Evolutionary conservation across 2,329 filamentous ascomycete species (phyloP), one percentile per base, ranked within the genome.

Genomic region (Talaromyces sp.): DNA sequence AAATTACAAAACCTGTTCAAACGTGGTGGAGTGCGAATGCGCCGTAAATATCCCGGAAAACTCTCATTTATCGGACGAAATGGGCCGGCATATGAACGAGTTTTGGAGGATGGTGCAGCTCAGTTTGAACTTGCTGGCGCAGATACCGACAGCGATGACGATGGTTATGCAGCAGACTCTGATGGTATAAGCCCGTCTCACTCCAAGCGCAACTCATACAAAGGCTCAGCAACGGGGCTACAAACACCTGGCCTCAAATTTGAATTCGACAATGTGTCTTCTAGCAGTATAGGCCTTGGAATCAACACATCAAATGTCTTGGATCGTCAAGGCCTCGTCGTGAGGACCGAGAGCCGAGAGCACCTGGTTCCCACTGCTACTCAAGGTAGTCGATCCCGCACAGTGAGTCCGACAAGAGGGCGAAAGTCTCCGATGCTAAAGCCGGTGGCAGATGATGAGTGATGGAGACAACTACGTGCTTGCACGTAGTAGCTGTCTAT

Each of bases 321-420:
- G 69, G 85, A 86, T 63, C 78, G 92, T 45, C 88, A 86, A 56
- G 93, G 93, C 1, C 76, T 97, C 68, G 88, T 91, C 62, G 86
- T 92, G 2, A 83, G 94, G 69, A 96, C 91, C 0, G 94, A 97
- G 74, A 96, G 92, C 74, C 84, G 92, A 62, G 95, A 98, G 74
- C 84, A 91, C 65, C 78, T 97, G 43, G 82, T 85, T 16, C 84
- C 82, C 9, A 74, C 86, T 14, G 84, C 80, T 76, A 79, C 82
- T 60, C 79, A 77, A 63, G 78, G 78, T 8, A 77, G 78, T 58
- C 76, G 76, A 39, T 80, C 78, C 19, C 75, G 82, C 67, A 71
- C 79, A 10, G 78, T 78, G 52, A 82, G 80, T 75, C 82, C 82
- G 9, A 87, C 86, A 10, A 68, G 76, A 66, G 72, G 74, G 19